Conservation (phyloP, 345 rosid species). For the Passiflora organensis region DNA sequence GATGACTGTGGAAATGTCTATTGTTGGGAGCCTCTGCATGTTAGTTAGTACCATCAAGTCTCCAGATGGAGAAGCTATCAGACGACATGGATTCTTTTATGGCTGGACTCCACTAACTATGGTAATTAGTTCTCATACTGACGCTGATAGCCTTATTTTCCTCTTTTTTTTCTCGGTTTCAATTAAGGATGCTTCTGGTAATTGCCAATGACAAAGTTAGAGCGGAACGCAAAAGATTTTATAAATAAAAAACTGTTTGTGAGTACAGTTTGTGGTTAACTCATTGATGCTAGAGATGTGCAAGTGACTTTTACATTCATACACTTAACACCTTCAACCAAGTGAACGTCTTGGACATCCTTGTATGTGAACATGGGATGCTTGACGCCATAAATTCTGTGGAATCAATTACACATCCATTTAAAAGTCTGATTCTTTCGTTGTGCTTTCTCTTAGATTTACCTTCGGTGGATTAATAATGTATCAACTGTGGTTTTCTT, state of each 20-base stretch:
- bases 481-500: background rate
- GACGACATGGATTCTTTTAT: slow-evolving; percentile 68
- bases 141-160: no score
- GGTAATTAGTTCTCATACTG: slow-evolving; percentile 34
- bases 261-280: no score
- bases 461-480: background rate
- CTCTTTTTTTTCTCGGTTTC: background rate
- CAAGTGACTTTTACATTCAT: no score
- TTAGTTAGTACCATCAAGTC: slow-evolving; percentile 72
- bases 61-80: slow-evolving; percentile 96
- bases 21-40: slow-evolving; percentile 90
- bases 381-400: no score
- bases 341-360: no score
- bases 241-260: no score
- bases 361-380: no score
- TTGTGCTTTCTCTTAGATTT: background rate
- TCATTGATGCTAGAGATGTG: no score
- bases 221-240: no score
- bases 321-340: background rate
- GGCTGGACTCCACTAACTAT: slow-evolving; percentile 89
- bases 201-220: no score
- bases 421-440: background rate
- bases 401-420: background rate
- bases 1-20: slow-evolving; percentile 96
- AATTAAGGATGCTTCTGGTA: no score